Evolutionary conservation across 192 early-diverging fungal species (phyloP).

Genomic region (Paraglomus brasilianum): DNA sequence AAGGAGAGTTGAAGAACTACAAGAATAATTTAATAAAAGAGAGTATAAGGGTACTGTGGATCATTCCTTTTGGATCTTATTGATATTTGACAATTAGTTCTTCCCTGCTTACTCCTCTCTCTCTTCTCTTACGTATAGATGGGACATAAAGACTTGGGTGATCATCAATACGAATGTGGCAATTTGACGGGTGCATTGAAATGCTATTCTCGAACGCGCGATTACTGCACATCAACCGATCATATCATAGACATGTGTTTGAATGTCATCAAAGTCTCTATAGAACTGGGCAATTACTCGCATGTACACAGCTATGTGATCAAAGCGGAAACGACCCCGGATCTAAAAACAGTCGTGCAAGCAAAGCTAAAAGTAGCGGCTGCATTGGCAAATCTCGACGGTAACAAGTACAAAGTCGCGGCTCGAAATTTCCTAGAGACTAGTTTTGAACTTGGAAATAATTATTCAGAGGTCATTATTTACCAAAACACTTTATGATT

Average conservation of each 20-base stretch:
- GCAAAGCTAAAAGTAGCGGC: slow-evolving; percentile 63
- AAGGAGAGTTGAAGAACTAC: slow-evolving; percentile 76
- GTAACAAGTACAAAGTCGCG: slow-evolving; percentile 59
- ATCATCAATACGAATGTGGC: slow-evolving; percentile 71
- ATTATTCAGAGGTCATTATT: slow-evolving; percentile 44
- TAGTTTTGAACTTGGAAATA: slow-evolving; percentile 44
- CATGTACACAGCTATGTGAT: slow-evolving; percentile 70
- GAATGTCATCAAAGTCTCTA: slow-evolving; percentile 71
- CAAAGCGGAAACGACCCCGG: slow-evolving; percentile 65
- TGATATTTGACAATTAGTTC: neutral
- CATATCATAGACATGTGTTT: slow-evolving; percentile 81
- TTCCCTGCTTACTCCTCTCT: too few species aligned
- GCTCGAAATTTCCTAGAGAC: slow-evolving; percentile 63
- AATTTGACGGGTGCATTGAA: slow-evolving; percentile 66
- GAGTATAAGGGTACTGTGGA: slow-evolving; percentile 68
- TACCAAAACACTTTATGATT: neutral
- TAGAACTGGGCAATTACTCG: slow-evolving; percentile 67
- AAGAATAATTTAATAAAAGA: slow-evolving; percentile 81
- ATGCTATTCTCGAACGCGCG: slow-evolving; percentile 67
- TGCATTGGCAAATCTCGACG: slow-evolving; percentile 63
- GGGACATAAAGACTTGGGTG: slow-evolving; percentile 78
- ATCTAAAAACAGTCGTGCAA: slow-evolving; percentile 52
- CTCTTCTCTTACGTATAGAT: slow-evolving; percentile 50
- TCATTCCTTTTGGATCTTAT: neutral
- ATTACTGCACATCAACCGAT: slow-evolving; percentile 73